phyloP scores from a whole-genome alignment of 108 stramenopile genomes.

The Skeletonema menzelii region DNA sequence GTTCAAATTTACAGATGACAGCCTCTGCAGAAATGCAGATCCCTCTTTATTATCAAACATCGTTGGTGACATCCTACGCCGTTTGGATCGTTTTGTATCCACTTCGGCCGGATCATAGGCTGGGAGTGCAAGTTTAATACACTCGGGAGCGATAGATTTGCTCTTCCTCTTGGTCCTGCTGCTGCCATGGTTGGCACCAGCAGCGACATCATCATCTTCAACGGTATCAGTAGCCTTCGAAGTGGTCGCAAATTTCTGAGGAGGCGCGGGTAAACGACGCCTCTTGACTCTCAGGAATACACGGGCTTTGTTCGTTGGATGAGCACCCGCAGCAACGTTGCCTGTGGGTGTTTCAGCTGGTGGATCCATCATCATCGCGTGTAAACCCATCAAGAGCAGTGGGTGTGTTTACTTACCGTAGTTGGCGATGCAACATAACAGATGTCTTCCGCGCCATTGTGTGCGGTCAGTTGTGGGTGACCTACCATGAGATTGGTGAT shows the following conservation, averaged over 20 bases:
- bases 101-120: not conserved
- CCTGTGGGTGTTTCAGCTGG: not conserved
- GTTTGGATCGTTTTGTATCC: not conserved
- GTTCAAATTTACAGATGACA: not conserved
- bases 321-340: not conserved
- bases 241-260: not conserved
- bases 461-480: no score
- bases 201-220: not conserved
- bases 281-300: constrained; percentile 7
- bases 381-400: no score
- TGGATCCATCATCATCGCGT: not conserved
- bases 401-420: no score
- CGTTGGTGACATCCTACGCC: not conserved
- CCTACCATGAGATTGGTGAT: no score
- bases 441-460: no score
- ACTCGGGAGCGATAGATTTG: constrained; percentile 1
- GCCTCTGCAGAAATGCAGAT: constrained; percentile 1
- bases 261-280: not conserved
- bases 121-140: constrained; percentile 4
- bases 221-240: not conserved
- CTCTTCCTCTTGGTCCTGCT: not conserved
- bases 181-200: not conserved
- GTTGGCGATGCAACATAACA: no score
- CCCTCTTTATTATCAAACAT: constrained; percentile 2
- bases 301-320: not conserved